Conservation (phyloP, 2,329 filamentous ascomycete species). For the Mycosphaerelloides madeirae region DNA sequence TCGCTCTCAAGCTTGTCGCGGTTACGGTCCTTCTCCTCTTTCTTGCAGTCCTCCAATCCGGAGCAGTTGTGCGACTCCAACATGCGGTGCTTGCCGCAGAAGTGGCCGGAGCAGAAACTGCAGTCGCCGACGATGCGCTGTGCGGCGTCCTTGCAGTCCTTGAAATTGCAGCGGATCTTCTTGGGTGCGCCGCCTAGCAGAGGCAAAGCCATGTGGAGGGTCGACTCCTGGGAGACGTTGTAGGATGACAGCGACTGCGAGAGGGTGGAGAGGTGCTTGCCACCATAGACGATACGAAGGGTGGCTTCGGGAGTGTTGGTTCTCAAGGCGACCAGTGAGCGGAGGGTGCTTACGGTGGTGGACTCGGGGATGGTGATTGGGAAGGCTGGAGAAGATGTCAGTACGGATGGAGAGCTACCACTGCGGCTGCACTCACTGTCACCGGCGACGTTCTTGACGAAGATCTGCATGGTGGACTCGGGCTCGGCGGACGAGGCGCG, state of each 20-base stretch:
- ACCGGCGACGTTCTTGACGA: constrained; percentile 56
- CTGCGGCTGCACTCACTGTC: constrained; percentile 46
- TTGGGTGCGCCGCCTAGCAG: constrained; percentile 60
- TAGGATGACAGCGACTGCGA: constrained; percentile 43
- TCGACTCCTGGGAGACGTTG: constrained; percentile 47
- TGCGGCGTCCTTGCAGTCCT: constrained; percentile 80
- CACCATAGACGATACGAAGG: constrained; percentile 55
- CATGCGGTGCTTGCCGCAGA: constrained; percentile 90
- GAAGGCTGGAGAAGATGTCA: constrained; percentile 44
- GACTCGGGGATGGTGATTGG: constrained; percentile 51
- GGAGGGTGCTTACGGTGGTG: constrained; percentile 53
- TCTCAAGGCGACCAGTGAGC: constrained; percentile 53
- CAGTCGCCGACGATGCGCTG: constrained; percentile 96
- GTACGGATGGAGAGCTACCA: constrained; percentile 13
- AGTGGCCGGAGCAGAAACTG: constrained; percentile 88
- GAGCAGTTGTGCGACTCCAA: constrained; percentile 91
- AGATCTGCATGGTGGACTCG: constrained; percentile 56
- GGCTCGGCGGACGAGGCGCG: constrained; percentile 39
- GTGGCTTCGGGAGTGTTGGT: constrained; percentile 49
- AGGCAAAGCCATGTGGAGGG: constrained; percentile 52
- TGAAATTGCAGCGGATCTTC: constrained; percentile 81
- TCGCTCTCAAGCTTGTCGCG: constrained; percentile 87
- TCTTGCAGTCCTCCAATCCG: constrained; percentile 94
- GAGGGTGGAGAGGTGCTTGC: constrained; percentile 49
- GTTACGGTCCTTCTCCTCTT: constrained; percentile 92